These are phyloP conservation scores for Aureobasidium sp. DNA, from an alignment of 2,329 filamentous ascomycete genomes.

Conservation along the genomic window DNA sequence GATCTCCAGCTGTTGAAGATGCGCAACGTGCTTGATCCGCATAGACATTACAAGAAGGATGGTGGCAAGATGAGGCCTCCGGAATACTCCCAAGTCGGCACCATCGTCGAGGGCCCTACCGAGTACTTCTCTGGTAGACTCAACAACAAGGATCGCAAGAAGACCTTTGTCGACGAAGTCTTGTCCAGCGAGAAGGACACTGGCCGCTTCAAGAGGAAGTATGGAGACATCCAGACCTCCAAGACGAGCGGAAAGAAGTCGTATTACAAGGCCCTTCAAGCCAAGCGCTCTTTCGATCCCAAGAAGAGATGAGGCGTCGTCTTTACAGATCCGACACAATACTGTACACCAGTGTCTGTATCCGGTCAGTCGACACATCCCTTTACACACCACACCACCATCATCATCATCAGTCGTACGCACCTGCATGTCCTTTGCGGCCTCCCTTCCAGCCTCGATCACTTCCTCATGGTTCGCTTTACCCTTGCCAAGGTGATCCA, in stretches of 20 bases:
- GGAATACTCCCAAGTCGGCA: conserved; percentile 81
- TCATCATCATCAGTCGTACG: neutral
- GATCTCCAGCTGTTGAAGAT: conserved; percentile 86
- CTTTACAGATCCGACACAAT: conserved; percentile 16
- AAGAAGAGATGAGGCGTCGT: conserved; percentile 23
- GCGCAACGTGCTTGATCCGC: conserved; percentile 79
- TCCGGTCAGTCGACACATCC: conserved; percentile 4
- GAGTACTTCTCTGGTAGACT: conserved; percentile 78
- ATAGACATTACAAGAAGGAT: conserved; percentile 87
- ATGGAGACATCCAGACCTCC: conserved; percentile 69
- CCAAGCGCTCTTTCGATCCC: conserved; percentile 39
- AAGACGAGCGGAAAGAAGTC: conserved; percentile 86
- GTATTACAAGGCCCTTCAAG: conserved; percentile 73
- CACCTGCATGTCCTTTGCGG: conserved; percentile 54
- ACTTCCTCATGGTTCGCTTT: conserved; percentile 60
- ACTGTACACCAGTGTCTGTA: conserved; percentile 16
- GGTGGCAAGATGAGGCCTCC: conserved; percentile 61
- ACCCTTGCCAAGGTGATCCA: conserved; percentile 48
- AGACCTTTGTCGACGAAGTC: conserved; percentile 78
- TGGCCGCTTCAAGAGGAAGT: conserved; percentile 77
- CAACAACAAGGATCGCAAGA: conserved; percentile 78
- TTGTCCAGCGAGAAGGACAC: conserved; percentile 58
- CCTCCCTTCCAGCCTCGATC: conserved; percentile 50
- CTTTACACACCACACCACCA: neutral
- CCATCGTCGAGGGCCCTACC: conserved; percentile 77